Base-by-base conservation (phyloP, 306 rosid genomes). In the Casuarina equisetifolia region DNA sequence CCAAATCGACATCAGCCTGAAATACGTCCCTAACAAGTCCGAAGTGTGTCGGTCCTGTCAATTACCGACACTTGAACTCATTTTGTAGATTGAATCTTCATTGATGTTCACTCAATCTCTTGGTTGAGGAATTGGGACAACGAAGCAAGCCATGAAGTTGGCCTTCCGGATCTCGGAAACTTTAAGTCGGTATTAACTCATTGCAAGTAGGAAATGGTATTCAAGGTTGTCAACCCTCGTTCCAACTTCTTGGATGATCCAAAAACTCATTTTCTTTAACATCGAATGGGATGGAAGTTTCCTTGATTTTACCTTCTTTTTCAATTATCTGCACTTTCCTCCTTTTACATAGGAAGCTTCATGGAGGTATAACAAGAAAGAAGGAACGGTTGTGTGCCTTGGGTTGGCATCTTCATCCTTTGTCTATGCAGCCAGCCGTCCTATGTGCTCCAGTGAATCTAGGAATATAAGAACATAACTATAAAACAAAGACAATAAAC, bases 41-140 rank as follows among this genome's bases (percentile, higher is more conserved):
- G 7, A 67, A 38, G 81, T 50, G 16, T 85, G 90, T 79, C 82
- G 75, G 77, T 75, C n/a, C 46, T 35, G 32, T 72, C 69, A 54
- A 63, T 25, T 25, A 25, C 32, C 32, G 32, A 25, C 32, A 25
- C 32, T 25, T 25, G 32, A 25, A 25, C 32, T 25, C 32, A 25
- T 25, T 25, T 25, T 25, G 32, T 25, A 25, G 32, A 25, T 25
- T 25, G 32, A 25, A 25, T 25, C 32, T 25, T 25, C 32, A 25
- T 25, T 25, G 32, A 25, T 25, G 32, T 25, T 25, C 1, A 25
- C 32, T 25, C 32, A 25, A 25, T 25, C 32, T 25, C 32, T 25
- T 25, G 32, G 32, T 25, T 25, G 32, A 25, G 32, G 32, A 25
- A 25, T 25, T 25, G 64, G 44, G 19, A 54, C 32, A 54, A n/a